Evolutionary conservation across 2,329 filamentous ascomycete genomes (phyloP).

Genomic region (Dactylellina sp.): DNA sequence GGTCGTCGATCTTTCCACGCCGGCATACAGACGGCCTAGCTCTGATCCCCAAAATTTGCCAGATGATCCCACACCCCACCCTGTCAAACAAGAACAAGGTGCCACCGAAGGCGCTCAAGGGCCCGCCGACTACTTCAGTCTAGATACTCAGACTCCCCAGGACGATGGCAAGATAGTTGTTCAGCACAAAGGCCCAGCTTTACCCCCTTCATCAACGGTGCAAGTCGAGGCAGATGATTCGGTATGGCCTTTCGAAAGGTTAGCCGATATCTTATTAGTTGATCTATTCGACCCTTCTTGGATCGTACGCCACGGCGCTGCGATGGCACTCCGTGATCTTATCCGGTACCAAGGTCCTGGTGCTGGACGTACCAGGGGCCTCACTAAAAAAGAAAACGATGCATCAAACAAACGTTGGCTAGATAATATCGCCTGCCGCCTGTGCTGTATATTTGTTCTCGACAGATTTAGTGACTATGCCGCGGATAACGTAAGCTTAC

Average conservation of each 20-base stretch:
- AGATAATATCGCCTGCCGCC: constrained; percentile 91
- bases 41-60: constrained; percentile 63
- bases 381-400: constrained; percentile 79
- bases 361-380: constrained; percentile 81
- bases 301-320: constrained; percentile 96
- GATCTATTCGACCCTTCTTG: constrained; percentile 93
- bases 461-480: constrained; percentile 98
- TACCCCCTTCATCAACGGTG: constrained; percentile 78
- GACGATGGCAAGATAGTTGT: constrained; percentile 93
- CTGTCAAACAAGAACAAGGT: constrained; percentile 72
- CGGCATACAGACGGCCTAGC: constrained; percentile 60
- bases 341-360: constrained; percentile 88
- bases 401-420: constrained; percentile 84
- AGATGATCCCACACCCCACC: constrained; percentile 68
- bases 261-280: constrained; percentile 92
- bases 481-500: constrained; percentile 75
- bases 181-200: constrained; percentile 85
- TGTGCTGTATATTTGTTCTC: constrained; percentile 96
- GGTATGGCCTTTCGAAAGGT: constrained; percentile 93
- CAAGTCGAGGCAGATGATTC: constrained; percentile 83
- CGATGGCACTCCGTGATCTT: constrained; percentile 92
- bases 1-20: constrained; percentile 81
- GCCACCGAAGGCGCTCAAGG: constrained; percentile 70
- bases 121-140: constrained; percentile 85
- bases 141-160: constrained; percentile 82